Conservation (phyloP, 2,329 filamentous ascomycete genomes). For the Dactylonectria macrodidyma region DNA sequence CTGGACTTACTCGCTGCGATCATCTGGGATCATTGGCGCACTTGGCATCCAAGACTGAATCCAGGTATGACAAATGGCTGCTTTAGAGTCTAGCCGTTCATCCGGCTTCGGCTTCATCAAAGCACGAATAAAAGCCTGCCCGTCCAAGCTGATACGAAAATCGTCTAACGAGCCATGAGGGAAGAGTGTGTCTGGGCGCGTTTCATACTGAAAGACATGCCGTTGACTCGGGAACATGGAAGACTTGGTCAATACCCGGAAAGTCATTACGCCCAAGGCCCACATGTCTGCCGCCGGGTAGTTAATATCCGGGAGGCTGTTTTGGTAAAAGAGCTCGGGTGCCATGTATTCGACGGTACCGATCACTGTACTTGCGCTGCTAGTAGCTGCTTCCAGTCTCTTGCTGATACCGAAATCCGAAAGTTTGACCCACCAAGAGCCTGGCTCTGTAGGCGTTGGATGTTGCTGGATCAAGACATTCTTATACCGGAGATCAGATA, state of each 20-base stretch:
- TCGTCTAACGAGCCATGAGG: neutral
- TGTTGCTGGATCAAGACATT: slow-evolving; percentile 41
- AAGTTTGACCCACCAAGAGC: slow-evolving; percentile 43
- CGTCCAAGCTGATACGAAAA: slow-evolving; percentile 9
- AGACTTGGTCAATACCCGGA: slow-evolving; percentile 28
- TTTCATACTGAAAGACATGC: slow-evolving; percentile 7
- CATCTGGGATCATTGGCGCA: slow-evolving; percentile 2
- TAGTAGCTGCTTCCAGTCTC: slow-evolving; percentile 15
- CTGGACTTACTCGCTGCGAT: slow-evolving; percentile 9
- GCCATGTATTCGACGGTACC: slow-evolving; percentile 38
- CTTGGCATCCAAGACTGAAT: neutral
- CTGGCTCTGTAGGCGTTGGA: slow-evolving; percentile 10
- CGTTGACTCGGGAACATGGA: slow-evolving; percentile 4
- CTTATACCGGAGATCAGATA: slow-evolving; percentile 16
- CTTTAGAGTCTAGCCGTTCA: slow-evolving; percentile 4
- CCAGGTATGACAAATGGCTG: slow-evolving; percentile 4
- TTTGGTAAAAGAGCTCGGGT: slow-evolving; percentile 34
- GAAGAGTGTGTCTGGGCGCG: slow-evolving; percentile 12
- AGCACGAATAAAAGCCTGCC: slow-evolving; percentile 16
- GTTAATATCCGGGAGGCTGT: neutral
- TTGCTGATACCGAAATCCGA: slow-evolving; percentile 46
- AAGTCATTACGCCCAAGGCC: slow-evolving; percentile 40
- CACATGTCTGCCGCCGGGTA: slow-evolving; percentile 41
- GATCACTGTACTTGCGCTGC: slow-evolving; percentile 9
- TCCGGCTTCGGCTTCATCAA: slow-evolving; percentile 5